phyloP scores from a whole-genome alignment of 2,329 filamentous ascomycete genomes.

The Fusarium pininemorale region DNA sequence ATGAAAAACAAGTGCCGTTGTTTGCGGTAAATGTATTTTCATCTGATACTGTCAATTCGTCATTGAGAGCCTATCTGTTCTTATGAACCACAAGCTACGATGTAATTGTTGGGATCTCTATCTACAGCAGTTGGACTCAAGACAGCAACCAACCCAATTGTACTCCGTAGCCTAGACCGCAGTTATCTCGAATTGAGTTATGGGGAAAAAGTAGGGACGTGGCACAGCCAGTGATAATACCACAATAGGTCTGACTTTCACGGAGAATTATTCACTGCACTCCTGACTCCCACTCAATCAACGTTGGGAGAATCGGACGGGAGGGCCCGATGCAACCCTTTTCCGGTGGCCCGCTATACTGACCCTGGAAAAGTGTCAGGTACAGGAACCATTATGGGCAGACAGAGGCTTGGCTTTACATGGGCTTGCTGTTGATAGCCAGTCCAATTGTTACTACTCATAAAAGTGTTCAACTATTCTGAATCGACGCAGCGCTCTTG shows the following conservation, averaged over 20 bases:
- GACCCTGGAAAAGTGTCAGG: slow-evolving; percentile 15
- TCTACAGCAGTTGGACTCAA: neutral
- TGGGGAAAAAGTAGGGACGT: neutral
- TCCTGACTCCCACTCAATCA: slow-evolving; percentile 1
- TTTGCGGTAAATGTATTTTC: neutral
- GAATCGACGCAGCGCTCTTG: neutral
- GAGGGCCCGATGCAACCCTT: slow-evolving; percentile 5
- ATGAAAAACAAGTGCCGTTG: neutral
- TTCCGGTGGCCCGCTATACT: neutral
- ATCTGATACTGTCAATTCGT: neutral
- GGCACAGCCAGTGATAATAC: slow-evolving; percentile 5
- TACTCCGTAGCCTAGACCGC: neutral
- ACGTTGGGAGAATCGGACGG: slow-evolving; percentile 4
- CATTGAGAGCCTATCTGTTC: neutral
- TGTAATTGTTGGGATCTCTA: neutral
- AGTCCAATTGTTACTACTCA: neutral
- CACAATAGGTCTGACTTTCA: neutral
- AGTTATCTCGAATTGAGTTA: neutral
- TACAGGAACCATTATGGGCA: slow-evolving; percentile 1
- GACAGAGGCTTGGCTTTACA: slow-evolving; percentile 15
- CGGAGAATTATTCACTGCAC: slow-evolving; percentile 15
- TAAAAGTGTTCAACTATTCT: neutral
- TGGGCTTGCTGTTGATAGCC: neutral
- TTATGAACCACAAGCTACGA: neutral
- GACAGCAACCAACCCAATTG: neutral